phyloP scores from a whole-genome alignment of 192 early-diverging fungal species.

The Podila verticillata region DNA sequence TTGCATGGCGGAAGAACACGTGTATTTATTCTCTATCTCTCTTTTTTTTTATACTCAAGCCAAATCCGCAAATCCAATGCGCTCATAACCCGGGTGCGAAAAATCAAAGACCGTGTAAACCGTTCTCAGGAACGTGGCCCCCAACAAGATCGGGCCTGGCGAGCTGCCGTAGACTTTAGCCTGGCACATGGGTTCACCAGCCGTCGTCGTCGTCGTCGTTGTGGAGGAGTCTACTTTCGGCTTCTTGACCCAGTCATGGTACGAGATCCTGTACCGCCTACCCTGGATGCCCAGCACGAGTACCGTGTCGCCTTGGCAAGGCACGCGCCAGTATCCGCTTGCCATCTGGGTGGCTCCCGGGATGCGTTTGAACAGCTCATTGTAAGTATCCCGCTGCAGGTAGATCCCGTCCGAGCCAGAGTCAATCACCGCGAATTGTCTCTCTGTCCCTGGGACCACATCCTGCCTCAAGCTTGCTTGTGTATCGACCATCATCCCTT shows the following conservation, averaged over 20 bases:
- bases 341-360: slow-evolving; percentile 14
- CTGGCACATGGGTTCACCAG: slow-evolving; percentile 23
- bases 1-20: too few relatives aligned
- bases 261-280: slow-evolving; percentile 15
- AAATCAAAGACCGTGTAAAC: slow-evolving; percentile 49
- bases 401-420: slow-evolving; percentile 48
- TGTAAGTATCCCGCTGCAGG: slow-evolving; percentile 10
- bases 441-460: slow-evolving; percentile 5
- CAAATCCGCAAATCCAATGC: slow-evolving; percentile 27
- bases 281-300: slow-evolving; percentile 20
- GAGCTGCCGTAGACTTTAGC: slow-evolving; percentile 42
- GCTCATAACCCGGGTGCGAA: slow-evolving; percentile 21
- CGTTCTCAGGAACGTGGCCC: slow-evolving; percentile 22
- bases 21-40: too few relatives aligned
- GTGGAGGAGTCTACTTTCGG: background rate
- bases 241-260: slow-evolving; percentile 42
- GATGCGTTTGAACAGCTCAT: slow-evolving; percentile 14
- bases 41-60: too few relatives aligned
- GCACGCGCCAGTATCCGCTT: slow-evolving; percentile 37
- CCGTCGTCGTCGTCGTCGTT: background rate
- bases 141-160: slow-evolving; percentile 28
- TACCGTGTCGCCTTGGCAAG: slow-evolving; percentile 16
- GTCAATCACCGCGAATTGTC: slow-evolving; percentile 42
- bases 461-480: background rate
- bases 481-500: slow-evolving; percentile 1